phyloP scores from a whole-genome alignment of 306 rosid species.

The Malus sieversii region DNA sequence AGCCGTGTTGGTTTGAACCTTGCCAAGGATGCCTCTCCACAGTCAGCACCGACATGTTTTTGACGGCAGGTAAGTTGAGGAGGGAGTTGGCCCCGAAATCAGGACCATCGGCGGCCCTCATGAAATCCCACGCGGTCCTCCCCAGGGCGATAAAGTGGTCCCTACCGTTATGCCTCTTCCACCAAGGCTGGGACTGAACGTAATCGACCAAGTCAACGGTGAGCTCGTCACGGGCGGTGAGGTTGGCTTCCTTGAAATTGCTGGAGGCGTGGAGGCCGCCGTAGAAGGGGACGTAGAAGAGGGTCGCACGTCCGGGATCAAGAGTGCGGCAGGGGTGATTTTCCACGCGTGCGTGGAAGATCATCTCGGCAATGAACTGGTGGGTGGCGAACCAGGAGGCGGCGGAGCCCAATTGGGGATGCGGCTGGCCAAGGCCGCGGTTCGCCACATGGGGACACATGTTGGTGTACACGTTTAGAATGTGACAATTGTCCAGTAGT shows the following conservation, averaged over 20 bases:
- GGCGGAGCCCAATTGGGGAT: conserved; percentile 9
- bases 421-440: conserved; percentile 61
- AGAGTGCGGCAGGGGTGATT: conserved; percentile 70
- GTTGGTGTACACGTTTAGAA: conserved; percentile 71
- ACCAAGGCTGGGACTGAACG: conserved; percentile 26
- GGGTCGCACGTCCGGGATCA: conserved; percentile 44
- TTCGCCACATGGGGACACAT: conserved; percentile 85
- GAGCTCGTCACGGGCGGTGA: conserved; percentile 43
- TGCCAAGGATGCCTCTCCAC: conserved; percentile 75
- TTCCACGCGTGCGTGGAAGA: conserved; percentile 68
- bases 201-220: conserved; percentile 34
- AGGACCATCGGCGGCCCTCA: conserved; percentile 32
- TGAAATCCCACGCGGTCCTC: conserved; percentile 86
- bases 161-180: conserved; percentile 29
- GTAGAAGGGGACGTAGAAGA: conserved; percentile 81
- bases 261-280: conserved; percentile 76
- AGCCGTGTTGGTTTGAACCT: conserved; percentile 50
- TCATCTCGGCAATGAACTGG: conserved; percentile 80
- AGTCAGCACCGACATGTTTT: conserved; percentile 87
- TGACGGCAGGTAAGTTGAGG: conserved; percentile 46
- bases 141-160: conserved; percentile 74
- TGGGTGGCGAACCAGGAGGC: conserved; percentile 65
- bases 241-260: conserved; percentile 49
- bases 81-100: conserved; percentile 67
- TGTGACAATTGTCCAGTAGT: conserved; percentile 40